Evolutionary conservation across 2,329 filamentous ascomycete genomes (phyloP).

Genomic region (Hymenoscyphus infarciens): DNA sequence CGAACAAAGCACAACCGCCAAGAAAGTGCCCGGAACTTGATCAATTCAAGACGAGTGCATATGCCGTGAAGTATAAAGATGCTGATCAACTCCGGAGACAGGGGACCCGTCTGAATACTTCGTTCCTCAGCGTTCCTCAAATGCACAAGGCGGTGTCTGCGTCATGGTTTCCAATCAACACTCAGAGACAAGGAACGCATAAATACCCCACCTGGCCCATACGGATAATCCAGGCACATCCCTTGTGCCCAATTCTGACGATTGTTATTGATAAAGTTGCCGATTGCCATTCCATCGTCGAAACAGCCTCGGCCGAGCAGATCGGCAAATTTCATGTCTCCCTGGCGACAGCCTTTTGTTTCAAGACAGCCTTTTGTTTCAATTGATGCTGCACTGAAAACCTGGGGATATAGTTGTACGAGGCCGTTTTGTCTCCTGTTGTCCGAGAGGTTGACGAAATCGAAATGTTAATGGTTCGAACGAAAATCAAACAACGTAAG

Average conservation of each 20-base stretch:
- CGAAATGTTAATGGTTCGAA: no score
- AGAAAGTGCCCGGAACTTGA: not conserved
- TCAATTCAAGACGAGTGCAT: not conserved
- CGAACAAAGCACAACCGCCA: not conserved
- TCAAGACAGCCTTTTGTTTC: no score
- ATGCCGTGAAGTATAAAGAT: not conserved
- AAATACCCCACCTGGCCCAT: not conserved
- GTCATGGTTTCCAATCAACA: not conserved
- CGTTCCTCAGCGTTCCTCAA: not conserved
- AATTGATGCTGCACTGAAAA: no score
- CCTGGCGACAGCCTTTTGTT: not conserved
- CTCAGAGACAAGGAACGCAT: not conserved
- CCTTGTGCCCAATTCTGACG: not conserved
- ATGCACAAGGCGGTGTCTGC: not conserved
- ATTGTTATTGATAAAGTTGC: not conserved
- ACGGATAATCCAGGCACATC: not conserved
- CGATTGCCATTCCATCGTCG: not conserved
- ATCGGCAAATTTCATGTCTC: not conserved
- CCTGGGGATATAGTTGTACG: no score
- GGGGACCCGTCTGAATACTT: not conserved
- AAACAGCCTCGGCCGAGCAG: conserved; percentile 9
- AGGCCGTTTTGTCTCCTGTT: no score
- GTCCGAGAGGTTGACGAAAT: not conserved
- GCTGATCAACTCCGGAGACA: conserved; percentile 4
- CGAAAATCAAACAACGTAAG: no score